Evolutionary conservation across 1,284 basidiomycete species (phyloP), one percentile per base, ranked within the genome.

Genomic region (Agroathelia rolfsii): DNA sequence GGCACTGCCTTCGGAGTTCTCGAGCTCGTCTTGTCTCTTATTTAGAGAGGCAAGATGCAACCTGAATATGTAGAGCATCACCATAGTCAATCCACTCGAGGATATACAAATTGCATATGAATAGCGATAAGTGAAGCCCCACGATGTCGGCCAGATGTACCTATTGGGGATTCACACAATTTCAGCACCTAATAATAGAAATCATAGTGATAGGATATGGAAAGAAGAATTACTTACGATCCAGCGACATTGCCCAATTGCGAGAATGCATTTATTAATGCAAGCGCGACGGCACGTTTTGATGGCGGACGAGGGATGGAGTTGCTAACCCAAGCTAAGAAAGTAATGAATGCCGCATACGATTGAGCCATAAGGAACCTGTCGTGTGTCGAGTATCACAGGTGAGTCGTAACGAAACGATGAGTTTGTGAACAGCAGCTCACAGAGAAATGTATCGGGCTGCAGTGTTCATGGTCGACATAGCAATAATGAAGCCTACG

Each of bases 341-440:
- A 66, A 35, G 70, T 66, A 36, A 78, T 65, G 50, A 72, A 73
- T 2, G 69, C 76, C n/a, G 76, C 69, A 43, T 81, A 81, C 7
- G 71, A 71, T 45, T 79, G 76, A 6, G 77, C 76, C 75, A 81
- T 76, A 39, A 82, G 53, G 58, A 84, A 80, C 18, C 72, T 76
- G 40, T n/a, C 18, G 26, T 27, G 21, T 36, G 32, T 23, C 12
- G 27, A 13, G 18, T 21, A 22, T 24, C 15, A 14, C 26, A 12
- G n/a, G 28, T 12, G 24, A 10, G 24, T 11, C 33, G 26, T 35
- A 33, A 36, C 21, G 35, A 40, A 18, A 30, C 18, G 15, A 23
- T 14, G 6, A 9, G 17, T n/a, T n/a, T n/a, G n/a, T 15, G 11
- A 12, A 13, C 14, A n/a, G n/a, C n/a, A 7, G 53, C 70, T 42